These are phyloP conservation scores for Rhododendron simsii DNA, from an alignment of 148 eudicot genomes.

Conservation along the genomic window DNA sequence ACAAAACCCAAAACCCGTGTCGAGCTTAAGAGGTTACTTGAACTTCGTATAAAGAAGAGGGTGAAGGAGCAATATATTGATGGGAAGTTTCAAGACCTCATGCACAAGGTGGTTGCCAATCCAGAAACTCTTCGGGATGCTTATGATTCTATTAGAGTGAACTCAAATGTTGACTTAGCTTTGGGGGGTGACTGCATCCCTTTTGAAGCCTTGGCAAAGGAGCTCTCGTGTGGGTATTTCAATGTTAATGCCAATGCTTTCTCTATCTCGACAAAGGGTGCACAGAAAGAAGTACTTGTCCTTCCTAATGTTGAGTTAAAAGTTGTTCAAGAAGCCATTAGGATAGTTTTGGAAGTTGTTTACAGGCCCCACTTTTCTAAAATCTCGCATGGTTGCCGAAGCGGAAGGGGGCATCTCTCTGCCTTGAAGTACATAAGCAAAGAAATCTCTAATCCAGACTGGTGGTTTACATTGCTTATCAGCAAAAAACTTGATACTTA, in stretches of 20 bases:
- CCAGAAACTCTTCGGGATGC: slow-evolving; percentile 78
- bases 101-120: slow-evolving; percentile 63
- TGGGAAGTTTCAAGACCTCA: slow-evolving; percentile 62
- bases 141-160: slow-evolving; percentile 59
- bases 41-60: slow-evolving; percentile 67
- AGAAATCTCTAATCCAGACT: slow-evolving; percentile 63
- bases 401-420: slow-evolving; percentile 75
- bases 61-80: slow-evolving; percentile 67
- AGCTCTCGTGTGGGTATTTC: slow-evolving; percentile 55
- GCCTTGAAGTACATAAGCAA: slow-evolving; percentile 76
- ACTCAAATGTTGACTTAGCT: slow-evolving; percentile 55
- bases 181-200: slow-evolving; percentile 30
- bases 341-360: slow-evolving; percentile 82
- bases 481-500: slow-evolving; percentile 53
- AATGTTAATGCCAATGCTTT: slow-evolving; percentile 51
- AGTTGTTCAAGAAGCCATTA: slow-evolving; percentile 82
- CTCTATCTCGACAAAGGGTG: slow-evolving; percentile 51
- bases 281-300: slow-evolving; percentile 52
- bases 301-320: slow-evolving; percentile 65
- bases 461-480: slow-evolving; percentile 79
- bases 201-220: slow-evolving; percentile 67
- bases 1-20: slow-evolving; percentile 32
- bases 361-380: slow-evolving; percentile 81
- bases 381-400: slow-evolving; percentile 86
- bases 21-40: slow-evolving; percentile 54